phyloP scores from a whole-genome alignment of 257 asterid genomes.

The Leonotis leonurus region DNA sequence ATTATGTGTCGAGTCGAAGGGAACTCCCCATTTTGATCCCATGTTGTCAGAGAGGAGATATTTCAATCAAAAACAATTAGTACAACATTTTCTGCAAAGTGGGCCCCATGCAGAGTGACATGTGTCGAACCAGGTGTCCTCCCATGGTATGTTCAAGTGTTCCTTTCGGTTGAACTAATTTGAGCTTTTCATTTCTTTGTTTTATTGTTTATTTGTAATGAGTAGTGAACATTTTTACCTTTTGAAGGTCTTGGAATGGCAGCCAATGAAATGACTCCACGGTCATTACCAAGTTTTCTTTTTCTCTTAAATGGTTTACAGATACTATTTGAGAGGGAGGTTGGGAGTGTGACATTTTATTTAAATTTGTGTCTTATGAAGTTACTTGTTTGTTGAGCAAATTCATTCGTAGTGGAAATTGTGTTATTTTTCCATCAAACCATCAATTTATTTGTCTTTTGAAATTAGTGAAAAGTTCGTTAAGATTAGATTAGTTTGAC shows the following conservation, averaged over 20 bases:
- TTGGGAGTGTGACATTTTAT: not conserved
- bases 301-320: not conserved
- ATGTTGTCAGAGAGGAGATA: constrained; percentile 7
- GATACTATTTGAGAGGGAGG: not conserved
- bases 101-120: constrained; percentile 36
- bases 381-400: constrained; percentile 16
- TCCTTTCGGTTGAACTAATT: constrained; percentile 43
- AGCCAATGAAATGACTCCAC: constrained; percentile 30
- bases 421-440: not conserved
- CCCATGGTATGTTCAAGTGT: constrained; percentile 16
- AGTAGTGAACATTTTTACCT: not conserved
- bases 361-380: not conserved
- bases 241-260: constrained; percentile 17
- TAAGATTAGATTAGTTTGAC: too few species aligned
- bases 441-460: not conserved
- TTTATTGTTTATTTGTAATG: not conserved
- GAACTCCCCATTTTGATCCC: constrained; percentile 18
- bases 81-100: not conserved
- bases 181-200: not conserved
- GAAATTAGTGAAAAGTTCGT: not conserved
- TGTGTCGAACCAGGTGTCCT: constrained; percentile 42
- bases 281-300: constrained; percentile 12
- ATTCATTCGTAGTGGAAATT: not conserved
- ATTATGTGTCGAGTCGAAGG: constrained; percentile 30
- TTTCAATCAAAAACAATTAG: too few species aligned